Evolutionary conservation across 2,329 filamentous ascomycete species (phyloP), one percentile per base, ranked within the genome.

Genomic region (Xylaria arbuscula): DNA sequence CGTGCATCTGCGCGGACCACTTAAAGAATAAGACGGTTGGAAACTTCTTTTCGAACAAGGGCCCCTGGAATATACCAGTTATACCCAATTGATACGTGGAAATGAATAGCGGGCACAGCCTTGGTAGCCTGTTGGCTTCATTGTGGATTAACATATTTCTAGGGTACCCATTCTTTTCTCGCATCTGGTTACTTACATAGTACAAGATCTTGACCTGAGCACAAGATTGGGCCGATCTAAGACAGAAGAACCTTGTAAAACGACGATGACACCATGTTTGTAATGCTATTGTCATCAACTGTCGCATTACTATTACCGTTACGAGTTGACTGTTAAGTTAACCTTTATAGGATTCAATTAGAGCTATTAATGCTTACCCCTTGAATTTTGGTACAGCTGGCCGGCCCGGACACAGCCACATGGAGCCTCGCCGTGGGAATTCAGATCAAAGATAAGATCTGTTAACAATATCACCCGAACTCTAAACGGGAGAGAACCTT

Each of bases 241-340:
- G 17, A 34, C 22, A 13, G 13, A 53, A 24, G n/a, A 13, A 45
- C 50, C 13, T n/a, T 54, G 38, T 55, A 48, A 57, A 57, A 48
- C 38, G 48, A 57, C 38, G 32, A 50, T 45, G 53, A 36, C 22
- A 48, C 28, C 28, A 50, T 19, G 53, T 60, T 58, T 58, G 36
- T 48, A 53, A 61, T 19, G n/a, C 15, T 36, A 55, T 10, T 55
- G 54, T 63, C 51, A 63, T 58, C 34, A 42, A 48, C 19, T n/a
- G 9, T 54, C 28, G 47, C 38, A 48, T 48, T 63, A 15, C 47
- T 55, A 45, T 40, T 53, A 17, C 48, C 15, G 51, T 28, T 32
- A 64, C 54, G 54, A 60, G 32, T 48, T 56, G 50, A 57, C 40
- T 7, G 40, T n/a, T 32, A 48, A 57, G 40, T 45, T 57, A 10